Percentiles rank a stretch among this genome's conserved stretches.
phyloP scores from a whole-genome alignment of 2,329 filamentous ascomycete genomes.

The Neonectria coccinea region DNA sequence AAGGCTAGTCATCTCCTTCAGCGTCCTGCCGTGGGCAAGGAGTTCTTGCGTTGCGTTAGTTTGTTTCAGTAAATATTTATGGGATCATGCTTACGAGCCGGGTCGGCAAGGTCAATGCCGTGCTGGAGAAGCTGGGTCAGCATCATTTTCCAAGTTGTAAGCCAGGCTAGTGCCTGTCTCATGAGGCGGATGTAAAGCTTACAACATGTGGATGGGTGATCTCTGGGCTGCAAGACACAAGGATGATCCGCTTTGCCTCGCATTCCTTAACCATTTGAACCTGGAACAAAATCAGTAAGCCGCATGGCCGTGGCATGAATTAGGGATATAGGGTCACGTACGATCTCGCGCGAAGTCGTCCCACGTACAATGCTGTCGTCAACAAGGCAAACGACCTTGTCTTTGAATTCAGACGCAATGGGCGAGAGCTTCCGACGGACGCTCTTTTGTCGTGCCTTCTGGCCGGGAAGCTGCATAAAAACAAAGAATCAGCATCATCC shows the following conservation, averaged over 20 bases:
- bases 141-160: too few species aligned
- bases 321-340: conserved; percentile 56
- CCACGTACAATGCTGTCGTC: conserved; percentile 93
- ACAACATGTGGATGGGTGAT: conserved; percentile 91
- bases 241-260: conserved; percentile 58
- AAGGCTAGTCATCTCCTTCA: conserved; percentile 44
- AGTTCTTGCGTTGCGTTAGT: conserved; percentile 47
- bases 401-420: conserved; percentile 86
- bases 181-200: conserved; percentile 47
- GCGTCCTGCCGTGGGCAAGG: conserved; percentile 55
- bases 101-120: conserved; percentile 61
- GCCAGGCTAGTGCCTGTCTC: too few species aligned
- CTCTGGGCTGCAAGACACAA: conserved; percentile 84
- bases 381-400: conserved; percentile 82
- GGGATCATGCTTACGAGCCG: conserved; percentile 42
- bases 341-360: conserved; percentile 73
- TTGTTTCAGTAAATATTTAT: background rate
- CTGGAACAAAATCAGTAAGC: conserved; percentile 59
- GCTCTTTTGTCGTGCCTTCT: conserved; percentile 76
- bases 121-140: conserved; percentile 43
- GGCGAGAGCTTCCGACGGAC: conserved; percentile 91
- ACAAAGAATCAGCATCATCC: too few species aligned
- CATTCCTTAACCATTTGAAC: conserved; percentile 55
- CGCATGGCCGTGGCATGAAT: background rate
- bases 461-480: too few species aligned